Base-by-base conservation (phyloP, 2,329 filamentous ascomycete species). In the Fusarium coffeatum region DNA sequence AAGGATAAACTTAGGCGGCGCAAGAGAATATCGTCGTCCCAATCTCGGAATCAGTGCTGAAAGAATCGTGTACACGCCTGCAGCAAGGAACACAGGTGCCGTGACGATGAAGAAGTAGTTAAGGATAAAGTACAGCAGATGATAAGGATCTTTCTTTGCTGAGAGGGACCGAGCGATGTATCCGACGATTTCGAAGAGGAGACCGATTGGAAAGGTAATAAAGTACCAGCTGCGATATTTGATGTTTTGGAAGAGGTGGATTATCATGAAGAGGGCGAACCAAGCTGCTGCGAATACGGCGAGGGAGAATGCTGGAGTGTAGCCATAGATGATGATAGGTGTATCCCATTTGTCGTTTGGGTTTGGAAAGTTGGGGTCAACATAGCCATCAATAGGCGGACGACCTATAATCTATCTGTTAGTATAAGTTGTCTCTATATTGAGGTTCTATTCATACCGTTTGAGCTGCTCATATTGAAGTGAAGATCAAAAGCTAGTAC, bases 101-200 rank as follows among this genome's bases (percentile, higher is more conserved):
- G 85, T 84, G 64, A 89, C 86, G 75, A 89, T 87, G 80, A 87
- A 87, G 80, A 89, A 89, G 79, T 88, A 88, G 72, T 87, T 85
- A 47, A 87, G 77, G 41, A 89, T 85, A 68, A 88, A 89, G 79
- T 83, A 88, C 40, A 83, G 77, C 18, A 88, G 80, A 64, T 83
- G 79, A 74, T 88, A 88, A 0, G 86, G 86, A 64, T 87, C 80
- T 46, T 82, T 77, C 67, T 82, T 80, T 27, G 83, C 80, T 2
- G 83, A 84, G n/a, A 86, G 80, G 4, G 79, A 78, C 11, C 85
- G 82, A 51, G 83, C 82, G 55, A 83, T 73, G 70, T 87, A 87
- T 42, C 85, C 85, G 28, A 86, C 74, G 18, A 86, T 77, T 69
- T 87, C 85, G 71, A 87, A 82, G 18, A 81, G 40, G 2, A 83